These are phyloP conservation scores for Sungouiella blattae DNA, from an alignment of 805 yeast genomes.

Conservation along the genomic window DNA sequence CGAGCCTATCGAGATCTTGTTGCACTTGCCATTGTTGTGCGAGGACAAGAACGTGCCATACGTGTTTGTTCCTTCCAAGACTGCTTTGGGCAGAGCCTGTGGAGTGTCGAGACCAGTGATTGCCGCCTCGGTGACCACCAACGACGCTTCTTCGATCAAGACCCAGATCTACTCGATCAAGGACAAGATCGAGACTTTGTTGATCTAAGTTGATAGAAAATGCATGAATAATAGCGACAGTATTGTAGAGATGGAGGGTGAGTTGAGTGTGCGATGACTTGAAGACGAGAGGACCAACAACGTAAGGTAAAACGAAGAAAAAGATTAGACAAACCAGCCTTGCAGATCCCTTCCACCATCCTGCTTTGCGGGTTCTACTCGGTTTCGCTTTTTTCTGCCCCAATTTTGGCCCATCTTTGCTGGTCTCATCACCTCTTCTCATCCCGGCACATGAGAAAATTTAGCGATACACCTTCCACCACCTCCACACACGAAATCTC, in stretches of 20 bases:
- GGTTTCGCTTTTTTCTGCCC: too few species aligned
- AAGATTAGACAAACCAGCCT: too few species aligned
- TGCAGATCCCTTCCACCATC: too few species aligned
- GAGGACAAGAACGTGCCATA: conserved; percentile 99
- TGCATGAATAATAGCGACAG: too few species aligned
- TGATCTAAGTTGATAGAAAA: conserved; percentile 70
- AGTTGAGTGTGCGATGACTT: too few species aligned
- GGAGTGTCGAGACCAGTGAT: conserved; percentile 99
- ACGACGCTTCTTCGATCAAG: conserved; percentile 97
- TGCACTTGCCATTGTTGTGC: conserved; percentile 95
- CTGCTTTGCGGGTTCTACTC: too few species aligned
- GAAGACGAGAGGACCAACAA: too few species aligned
- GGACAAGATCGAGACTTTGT: conserved; percentile 97
- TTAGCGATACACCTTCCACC: background rate
- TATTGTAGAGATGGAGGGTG: too few species aligned
- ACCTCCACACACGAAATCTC: background rate
- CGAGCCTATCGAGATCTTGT: conserved; percentile 96
- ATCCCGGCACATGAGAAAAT: background rate
- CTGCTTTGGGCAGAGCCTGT: conserved; percentile 99
- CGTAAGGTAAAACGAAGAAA: too few species aligned
- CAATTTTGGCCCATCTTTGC: too few species aligned
- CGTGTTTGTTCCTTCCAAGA: conserved; percentile 97
- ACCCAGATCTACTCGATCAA: conserved; percentile 95
- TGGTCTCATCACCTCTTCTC: background rate
- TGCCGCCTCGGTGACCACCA: conserved; percentile 97